Evolutionary conservation across 768 basidiomycete species (phyloP), one percentile per base, ranked within the genome.

Genomic region (Mycena metata): DNA sequence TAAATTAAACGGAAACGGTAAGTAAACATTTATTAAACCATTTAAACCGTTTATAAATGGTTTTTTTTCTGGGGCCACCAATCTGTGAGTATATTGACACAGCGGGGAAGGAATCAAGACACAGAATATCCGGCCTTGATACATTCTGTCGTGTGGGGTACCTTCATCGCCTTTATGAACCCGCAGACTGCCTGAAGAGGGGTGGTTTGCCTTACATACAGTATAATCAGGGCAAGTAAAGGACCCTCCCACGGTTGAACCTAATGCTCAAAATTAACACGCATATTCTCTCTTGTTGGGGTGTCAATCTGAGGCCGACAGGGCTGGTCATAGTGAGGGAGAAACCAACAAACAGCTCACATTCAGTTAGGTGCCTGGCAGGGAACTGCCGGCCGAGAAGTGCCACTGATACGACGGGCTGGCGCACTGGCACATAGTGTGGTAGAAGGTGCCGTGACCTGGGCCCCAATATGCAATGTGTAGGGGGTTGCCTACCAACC

Each of bases 101-200:
- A 45, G 43, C 43, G 43, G 43, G 43, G 43, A 45, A 45, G 43
- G 43, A 45, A 45, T 45, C 43, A 45, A 45, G 43, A n/a, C 43
- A 45, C 43, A 45, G 21, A 45, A 45, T 45, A 5, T n/a, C 43
- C 43, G 21, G 43, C 43, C 12, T 9, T 45, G 21, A 45, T 45
- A 1, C 43, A 17, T 45, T 45, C 21, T 45, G 43, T 45, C 17
- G 43, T 45, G 16, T 45, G 43, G 3, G 43, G 43, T 45, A 45
- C 43, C 43, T 45, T 45, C 43, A 45, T 45, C 43, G 21, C 5
- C 43, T 6, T 45, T 5, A 45, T 45, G 43, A n/a, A 45, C 43
- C 43, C 43, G 17, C 1, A 45, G 43, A 45, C 43, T 45, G 43
- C 43, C 43, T 1, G 43, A 45, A 45, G 43, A 45, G 5, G 43